Evolutionary conservation across 2,329 filamentous ascomycete genomes (phyloP), one percentile per base, ranked within the genome.

Genomic region (Beauveria caledonica): DNA sequence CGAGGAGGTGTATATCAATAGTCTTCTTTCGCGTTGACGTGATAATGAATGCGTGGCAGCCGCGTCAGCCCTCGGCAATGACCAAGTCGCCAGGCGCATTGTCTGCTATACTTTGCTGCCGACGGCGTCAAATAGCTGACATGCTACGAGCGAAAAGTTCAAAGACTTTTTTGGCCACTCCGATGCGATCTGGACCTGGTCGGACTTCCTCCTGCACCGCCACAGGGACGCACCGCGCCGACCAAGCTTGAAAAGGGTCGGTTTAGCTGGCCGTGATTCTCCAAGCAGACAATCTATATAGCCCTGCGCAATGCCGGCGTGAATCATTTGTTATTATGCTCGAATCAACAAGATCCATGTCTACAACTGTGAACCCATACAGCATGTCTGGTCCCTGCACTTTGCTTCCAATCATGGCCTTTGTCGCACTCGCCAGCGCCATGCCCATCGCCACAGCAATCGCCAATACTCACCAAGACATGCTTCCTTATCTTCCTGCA

Each of bases 341-440:
- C 13, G 29, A 33, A 3, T 1, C 29, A 33, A 33, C 10, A 11
- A 33, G 3, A 13, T 13, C 5, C 29, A 33, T 33, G 4, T 11
- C 25, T 53, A 23, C 50, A 53, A 27, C 15, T 19, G 5, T 17
- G 10, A 15, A 3, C 1, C 11, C 17, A 21, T 13, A 40, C 44
- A 39, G 9, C 11, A 44, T 17, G 11, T 5, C 23, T 25, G 4
- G 29, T 33, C 4, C 10, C 23, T 17, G 3, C 5, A 15, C n/a
- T 6, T 51, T 58, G 45, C 33, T 58, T 17, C 2, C 40, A 39
- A 27, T 48, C 48, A 19, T 62, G 44, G 39, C 46, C 25, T 36
- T 63, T 36, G 52, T 53, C 39, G 56, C 56, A 25, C 39, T 51
- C 23, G 60, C 53, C 29, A n/a, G 40, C 27, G 60, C 51, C 11